Evolutionary conservation across 768 basidiomycete species (phyloP), one percentile per base, ranked within the genome.

Genomic region (Lentinula lateritia): DNA sequence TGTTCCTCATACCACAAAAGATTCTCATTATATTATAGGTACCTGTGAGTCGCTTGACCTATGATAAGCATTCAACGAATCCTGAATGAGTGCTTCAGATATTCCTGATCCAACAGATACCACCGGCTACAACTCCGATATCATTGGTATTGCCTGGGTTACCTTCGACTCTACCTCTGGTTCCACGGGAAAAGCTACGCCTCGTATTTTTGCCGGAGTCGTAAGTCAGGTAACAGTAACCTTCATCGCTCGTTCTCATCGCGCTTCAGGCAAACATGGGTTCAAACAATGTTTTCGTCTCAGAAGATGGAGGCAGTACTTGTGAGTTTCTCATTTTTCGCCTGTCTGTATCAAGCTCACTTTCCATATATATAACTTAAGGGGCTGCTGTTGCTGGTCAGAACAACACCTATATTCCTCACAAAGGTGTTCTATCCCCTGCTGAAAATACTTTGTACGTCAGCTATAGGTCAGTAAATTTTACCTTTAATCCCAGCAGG

Each of bases 191-290:
- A 69, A 68, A 6, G 75, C 85, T 0, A 87, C 85, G 13, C 83
- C 78, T 34, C 81, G 85, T 52, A 88, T 89, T 39, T 88, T 88
- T 59, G 85, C 87, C 38, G 87, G 87, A 60, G 86, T 89, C 20
- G 58, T 59, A 59, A 50, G 58, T 59, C 3, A 10, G n/a, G 34
- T 6, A 18, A 20, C 4, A n/a, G 10, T 28, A 9, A 43, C 12
- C 1, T 9, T 12, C 0, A 20, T 38, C 16, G n/a, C 32, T 15
- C 56, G n/a, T 7, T 56, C 43, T 45, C 16, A 48, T 50, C 18
- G 32, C 10, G 7, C 20, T 1, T 18, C 16, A 59, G 34, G 85
- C 83, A 0, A 87, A 77, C 64, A 72, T 74, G 36, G 84, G 83
- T 2, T 72, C 81, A 0, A 74, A 73, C 64, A 88, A 84, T 63